phyloP scores from a whole-genome alignment of 495 filamentous ascomycete genomes.

The Neurospora discreta region DNA sequence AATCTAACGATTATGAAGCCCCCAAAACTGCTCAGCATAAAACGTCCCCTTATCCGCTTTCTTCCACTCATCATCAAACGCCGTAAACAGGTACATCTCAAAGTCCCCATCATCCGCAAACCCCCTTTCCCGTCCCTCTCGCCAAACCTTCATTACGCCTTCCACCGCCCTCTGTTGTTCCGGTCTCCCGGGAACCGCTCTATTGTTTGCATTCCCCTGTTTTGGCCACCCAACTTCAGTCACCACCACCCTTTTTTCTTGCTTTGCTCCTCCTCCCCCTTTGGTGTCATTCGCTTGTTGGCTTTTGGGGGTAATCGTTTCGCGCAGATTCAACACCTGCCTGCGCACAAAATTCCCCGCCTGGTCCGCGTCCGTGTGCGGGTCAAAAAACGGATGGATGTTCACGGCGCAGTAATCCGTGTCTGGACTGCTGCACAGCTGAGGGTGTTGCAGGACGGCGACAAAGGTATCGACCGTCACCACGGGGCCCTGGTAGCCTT shows the following conservation, averaged over 20 bases:
- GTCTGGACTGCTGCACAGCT: conserved; percentile 46
- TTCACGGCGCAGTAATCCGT: conserved; percentile 77
- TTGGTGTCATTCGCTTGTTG: too few species aligned
- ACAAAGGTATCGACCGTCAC: conserved; percentile 72
- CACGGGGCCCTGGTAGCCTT: conserved; percentile 62
- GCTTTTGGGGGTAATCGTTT: neutral
- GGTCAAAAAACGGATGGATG: conserved; percentile 76
- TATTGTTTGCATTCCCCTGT: conserved; percentile 49
- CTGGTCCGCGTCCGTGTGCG: conserved; percentile 37
- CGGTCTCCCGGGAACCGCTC: conserved; percentile 48
- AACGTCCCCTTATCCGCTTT: conserved; percentile 50
- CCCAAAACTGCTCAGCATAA: conserved; percentile 64
- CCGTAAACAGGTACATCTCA: conserved; percentile 50
- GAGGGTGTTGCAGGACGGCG: conserved; percentile 50
- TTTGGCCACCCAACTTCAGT: conserved; percentile 83
- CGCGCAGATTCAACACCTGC: conserved; percentile 36
- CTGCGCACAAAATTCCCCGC: conserved; percentile 56
- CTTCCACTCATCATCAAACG: conserved; percentile 75
- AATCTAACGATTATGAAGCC: conserved; percentile 28
- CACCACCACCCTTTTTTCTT: conserved; percentile 27
- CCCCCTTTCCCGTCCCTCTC: conserved; percentile 24
- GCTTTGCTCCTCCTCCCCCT: conserved; percentile 8
- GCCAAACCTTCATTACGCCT: conserved; percentile 47
- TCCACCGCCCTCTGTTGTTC: conserved; percentile 55
- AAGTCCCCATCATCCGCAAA: conserved; percentile 14